A percentile compares a stretch with the other conserved stretches of the same genome.
Evolutionary conservation across 306 rosid genomes (phyloP).

Genomic region (Abrus pulchellus): DNA sequence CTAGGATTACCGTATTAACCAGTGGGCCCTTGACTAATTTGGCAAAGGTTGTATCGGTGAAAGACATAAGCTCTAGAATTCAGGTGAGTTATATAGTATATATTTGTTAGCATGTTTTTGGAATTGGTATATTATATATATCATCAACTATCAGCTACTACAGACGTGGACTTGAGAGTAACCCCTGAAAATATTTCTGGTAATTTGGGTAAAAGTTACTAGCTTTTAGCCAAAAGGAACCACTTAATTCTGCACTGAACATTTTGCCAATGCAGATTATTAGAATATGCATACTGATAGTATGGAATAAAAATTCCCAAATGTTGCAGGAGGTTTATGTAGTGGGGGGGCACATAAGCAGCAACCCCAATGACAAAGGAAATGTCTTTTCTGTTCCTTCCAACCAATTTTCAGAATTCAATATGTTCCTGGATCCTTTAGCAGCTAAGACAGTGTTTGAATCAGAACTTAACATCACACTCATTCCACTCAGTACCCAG

Average conservation of each 20-base stretch:
- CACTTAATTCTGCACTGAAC: background rate
- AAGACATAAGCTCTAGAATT: constrained; percentile 65
- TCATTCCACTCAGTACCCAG: constrained; percentile 77
- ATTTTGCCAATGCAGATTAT: background rate
- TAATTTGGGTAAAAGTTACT: background rate
- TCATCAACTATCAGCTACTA: constrained; percentile 14
- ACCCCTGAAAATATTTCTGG: background rate
- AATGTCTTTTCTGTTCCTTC: constrained; percentile 78
- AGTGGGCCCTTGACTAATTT: constrained; percentile 95
- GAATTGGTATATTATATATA: background rate
- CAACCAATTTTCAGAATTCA: constrained; percentile 82
- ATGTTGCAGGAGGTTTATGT: constrained; percentile 77
- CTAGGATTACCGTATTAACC: constrained; percentile 79
- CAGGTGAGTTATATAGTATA: constrained; percentile 56
- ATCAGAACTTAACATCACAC: constrained; percentile 68
- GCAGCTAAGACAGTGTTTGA: constrained; percentile 82
- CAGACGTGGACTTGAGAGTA: constrained; percentile 1
- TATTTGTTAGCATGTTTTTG: background rate
- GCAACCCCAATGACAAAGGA: constrained; percentile 62
- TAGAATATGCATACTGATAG: constrained; percentile 7
- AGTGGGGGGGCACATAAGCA: constrained; percentile 84
- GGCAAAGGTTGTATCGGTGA: constrained; percentile 66
- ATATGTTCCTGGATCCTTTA: constrained; percentile 84
- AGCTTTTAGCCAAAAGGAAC: background rate
- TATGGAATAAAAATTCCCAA: constrained; percentile 24